A percentile compares a stretch with the other conserved stretches of the same genome.
phyloP scores from a whole-genome alignment of 345 rosid genomes.

The Gossypium thurberi region DNA sequence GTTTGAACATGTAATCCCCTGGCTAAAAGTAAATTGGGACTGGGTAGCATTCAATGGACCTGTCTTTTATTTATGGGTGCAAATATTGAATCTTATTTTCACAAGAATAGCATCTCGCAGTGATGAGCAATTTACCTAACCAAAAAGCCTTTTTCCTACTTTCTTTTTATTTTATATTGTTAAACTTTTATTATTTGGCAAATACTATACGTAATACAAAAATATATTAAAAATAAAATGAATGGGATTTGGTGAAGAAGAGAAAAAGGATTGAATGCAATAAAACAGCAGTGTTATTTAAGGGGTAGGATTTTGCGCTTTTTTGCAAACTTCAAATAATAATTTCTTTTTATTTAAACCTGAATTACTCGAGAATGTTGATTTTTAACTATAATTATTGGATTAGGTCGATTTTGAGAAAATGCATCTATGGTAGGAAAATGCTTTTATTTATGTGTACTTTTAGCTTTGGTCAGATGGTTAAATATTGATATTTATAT shows the following conservation, averaged over 20 bases:
- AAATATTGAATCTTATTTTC: slow-evolving; percentile 15
- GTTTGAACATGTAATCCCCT: neutral
- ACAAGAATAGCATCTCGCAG: neutral
- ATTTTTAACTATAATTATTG: too few species aligned
- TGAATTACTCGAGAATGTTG: too few species aligned
- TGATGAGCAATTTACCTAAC: neutral
- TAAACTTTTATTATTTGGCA: neutral
- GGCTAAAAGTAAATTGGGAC: neutral
- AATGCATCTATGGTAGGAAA: too few species aligned
- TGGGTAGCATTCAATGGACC: neutral
- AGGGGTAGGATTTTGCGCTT: neutral
- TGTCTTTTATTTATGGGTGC: neutral
- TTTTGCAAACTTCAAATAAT: neutral
- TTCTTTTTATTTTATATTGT: too few species aligned
- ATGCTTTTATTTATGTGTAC: too few species aligned
- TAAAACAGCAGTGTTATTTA: neutral
- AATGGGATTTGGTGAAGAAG: neutral
- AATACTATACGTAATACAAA: too few species aligned
- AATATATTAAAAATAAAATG: too few species aligned
- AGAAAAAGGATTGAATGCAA: neutral
- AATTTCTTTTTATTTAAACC: too few species aligned
- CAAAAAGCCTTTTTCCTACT: too few species aligned
- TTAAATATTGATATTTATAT: too few species aligned
- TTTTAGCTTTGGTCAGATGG: too few species aligned
- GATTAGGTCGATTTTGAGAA: too few species aligned